Base-by-base conservation (phyloP, 2,329 filamentous ascomycete genomes). In the Colletotrichum caudatum region DNA sequence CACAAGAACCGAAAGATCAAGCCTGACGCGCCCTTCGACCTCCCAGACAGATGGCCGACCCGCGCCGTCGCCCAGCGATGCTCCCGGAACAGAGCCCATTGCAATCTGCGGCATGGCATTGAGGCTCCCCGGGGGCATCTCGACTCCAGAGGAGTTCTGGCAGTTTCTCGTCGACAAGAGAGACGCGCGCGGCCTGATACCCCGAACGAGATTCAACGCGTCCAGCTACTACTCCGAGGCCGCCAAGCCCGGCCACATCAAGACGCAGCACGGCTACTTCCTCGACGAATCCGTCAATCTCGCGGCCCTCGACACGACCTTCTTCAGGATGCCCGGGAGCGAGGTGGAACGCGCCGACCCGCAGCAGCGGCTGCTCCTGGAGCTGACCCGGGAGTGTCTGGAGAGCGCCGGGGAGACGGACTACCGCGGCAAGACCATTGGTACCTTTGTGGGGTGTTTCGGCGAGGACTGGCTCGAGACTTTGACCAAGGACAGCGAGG, bases 281-380 rank as follows among this genome's bases (percentile, higher is more conserved):
- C 73, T 81, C 0, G 76, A 79, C 48, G 74, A 78, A 7, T 69
- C 35, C 23, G 70, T 76, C 11, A 76, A 80, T 44, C 60, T 80
- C 0, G 72, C 72, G 1, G 62, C 61, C 12, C 71, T 80, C 9
- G 80, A 80, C 64, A 73, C 75, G 5, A 74, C 75, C 0, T 73
- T 77, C 39, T 81, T 79, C 65, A 61, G 64, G 8, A 76, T 80
- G 54, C 57, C 68, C 18, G 44, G 64, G 0, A 61, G 48, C 1
- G 80, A 83, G 64, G 74, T 78, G 8, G 78, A 80, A 61, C 53
- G 68, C 1, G 66, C 78, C n/a, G 82, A 84, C 63, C 81, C 81
- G 1, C 80, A 82, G 29, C 81, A 82, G 64, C 69, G 80, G 0
- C 74, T 78, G 3, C 69, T 80, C 16, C 75, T 82, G 1, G 80